A percentile compares a stretch with the other conserved stretches of the same genome.
Conservation (phyloP, 495 filamentous ascomycete genomes). For the Aspergillus cavernicola region DNA sequence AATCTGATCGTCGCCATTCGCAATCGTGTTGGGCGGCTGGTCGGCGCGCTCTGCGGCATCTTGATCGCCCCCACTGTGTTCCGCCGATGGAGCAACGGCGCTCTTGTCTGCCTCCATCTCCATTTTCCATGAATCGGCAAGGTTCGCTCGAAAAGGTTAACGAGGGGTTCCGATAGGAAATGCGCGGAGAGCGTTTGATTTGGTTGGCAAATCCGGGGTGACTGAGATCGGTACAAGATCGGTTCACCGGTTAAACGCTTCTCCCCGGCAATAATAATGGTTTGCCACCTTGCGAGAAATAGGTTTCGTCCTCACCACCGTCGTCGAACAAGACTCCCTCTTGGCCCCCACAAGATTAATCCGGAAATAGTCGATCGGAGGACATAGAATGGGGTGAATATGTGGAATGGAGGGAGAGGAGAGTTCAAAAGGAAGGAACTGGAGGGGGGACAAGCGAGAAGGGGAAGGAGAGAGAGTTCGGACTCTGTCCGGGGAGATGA, state of each 20-base stretch:
- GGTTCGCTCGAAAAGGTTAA: conserved; percentile 1
- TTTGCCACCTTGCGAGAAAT: conserved; percentile 6
- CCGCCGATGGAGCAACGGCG: conserved; percentile 39
- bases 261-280: conserved; percentile 6
- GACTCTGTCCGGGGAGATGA: neutral
- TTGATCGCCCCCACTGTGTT: conserved; percentile 43
- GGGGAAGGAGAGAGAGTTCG: conserved; percentile 1
- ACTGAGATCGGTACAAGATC: conserved; percentile 5
- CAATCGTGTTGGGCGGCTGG: conserved; percentile 27
- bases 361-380: conserved; percentile 14
- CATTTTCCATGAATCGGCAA: conserved; percentile 41
- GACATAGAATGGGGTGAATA: conserved; percentile 17
- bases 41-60: conserved; percentile 47
- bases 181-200: neutral
- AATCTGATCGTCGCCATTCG: conserved; percentile 55
- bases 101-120: conserved; percentile 49
- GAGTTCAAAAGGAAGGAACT: conserved; percentile 1
- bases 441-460: neutral
- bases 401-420: neutral
- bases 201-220: conserved; percentile 1
- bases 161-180: conserved; percentile 1
- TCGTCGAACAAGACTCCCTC: conserved; percentile 13
- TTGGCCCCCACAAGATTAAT: conserved; percentile 16
- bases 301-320: conserved; percentile 6
- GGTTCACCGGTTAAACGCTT: conserved; percentile 11